Evolutionary conservation across 179 eudicot species (phyloP), one percentile per base, ranked within the genome.

Genomic region (Carnegiea gigantea): DNA sequence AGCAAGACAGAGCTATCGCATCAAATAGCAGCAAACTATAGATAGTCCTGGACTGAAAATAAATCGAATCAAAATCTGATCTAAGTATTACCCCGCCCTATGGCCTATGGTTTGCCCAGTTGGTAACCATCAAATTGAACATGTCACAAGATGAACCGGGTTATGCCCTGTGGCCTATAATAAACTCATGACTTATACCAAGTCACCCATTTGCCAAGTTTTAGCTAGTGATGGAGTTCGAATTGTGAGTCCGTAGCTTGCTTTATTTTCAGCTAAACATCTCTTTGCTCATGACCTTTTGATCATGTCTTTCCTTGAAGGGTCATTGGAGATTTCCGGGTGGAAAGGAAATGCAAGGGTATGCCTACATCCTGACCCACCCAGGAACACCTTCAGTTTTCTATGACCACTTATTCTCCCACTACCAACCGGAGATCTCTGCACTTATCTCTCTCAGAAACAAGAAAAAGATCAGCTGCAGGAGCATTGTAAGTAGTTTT

Each of bases 311-410:
- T 30, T 36, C 43, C 75, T 74, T 65, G 73, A 89, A 97, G 99
- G 98, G 99, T 85, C 99, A 95, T 80, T 97, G 99, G 99, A 93
- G 99, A 90, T 97, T 97, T 85, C 98, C 99, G 10, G 91, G 91
- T 62, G 99, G 99, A 77, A 97, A 95, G 87, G 99, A 97, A 90
- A 93, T 97, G 92, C 99, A 97, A 87, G 99, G 99, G 30, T 97
- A 97, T 82, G 97, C 99, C 46, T 97, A 97, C 88, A 97, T 92
- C 84, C 84, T 97, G 82, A 95, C 99, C 79, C 99, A 97, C 87
- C 98, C 99, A 20, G 99, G 99, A 84, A 97, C 99, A 46, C 99
- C 99, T 24, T 87, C 99, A 30, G 98, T 97, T 78, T 97, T 97
- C 86, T 95, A 89, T 78, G 98, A 97, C 83, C 99, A 97, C 85